Percentiles rank a stretch among this genome's conserved stretches.
phyloP scores from a whole-genome alignment of 352 stramenopile species.

The Globisporangium solare region DNA sequence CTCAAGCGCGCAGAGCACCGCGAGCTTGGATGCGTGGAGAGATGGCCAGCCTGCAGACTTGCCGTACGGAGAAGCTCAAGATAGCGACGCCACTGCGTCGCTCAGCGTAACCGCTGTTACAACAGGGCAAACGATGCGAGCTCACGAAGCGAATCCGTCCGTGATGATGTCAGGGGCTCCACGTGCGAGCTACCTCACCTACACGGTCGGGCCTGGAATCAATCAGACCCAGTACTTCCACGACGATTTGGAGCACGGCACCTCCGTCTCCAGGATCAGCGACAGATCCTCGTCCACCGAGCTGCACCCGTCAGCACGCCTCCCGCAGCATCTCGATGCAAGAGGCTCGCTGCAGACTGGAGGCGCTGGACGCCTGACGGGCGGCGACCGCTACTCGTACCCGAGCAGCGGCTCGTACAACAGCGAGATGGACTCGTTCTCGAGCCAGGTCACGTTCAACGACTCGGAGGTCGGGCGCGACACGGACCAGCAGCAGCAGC shows the following conservation, averaged over 20 bases:
- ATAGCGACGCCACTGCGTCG: background rate
- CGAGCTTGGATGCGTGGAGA: slow-evolving; percentile 21
- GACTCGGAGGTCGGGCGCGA: slow-evolving; percentile 22
- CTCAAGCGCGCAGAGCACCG: slow-evolving; percentile 23
- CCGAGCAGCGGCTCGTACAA: slow-evolving; percentile 18
- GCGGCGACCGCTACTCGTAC: slow-evolving; percentile 11
- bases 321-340: slow-evolving; percentile 3
- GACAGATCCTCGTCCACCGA: slow-evolving; percentile 23
- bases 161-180: slow-evolving; percentile 35
- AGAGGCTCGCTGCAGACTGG: slow-evolving; percentile 40
- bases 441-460: slow-evolving; percentile 28
- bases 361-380: slow-evolving; percentile 12
- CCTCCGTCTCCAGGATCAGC: slow-evolving; percentile 19
- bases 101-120: slow-evolving; percentile 19
- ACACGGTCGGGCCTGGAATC: slow-evolving; percentile 22
- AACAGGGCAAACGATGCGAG: slow-evolving; percentile 19
- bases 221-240: slow-evolving; percentile 22
- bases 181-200: slow-evolving; percentile 39
- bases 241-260: slow-evolving; percentile 27
- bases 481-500: slow-evolving; percentile 3
- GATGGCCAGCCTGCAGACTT: slow-evolving; percentile 4
- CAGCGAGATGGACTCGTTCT: slow-evolving; percentile 30
- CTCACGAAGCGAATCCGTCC: slow-evolving; percentile 32
- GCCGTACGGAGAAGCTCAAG: background rate
- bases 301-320: slow-evolving; percentile 2